Conservation (phyloP, 1,284 basidiomycete genomes). For the Ustilago crameri region DNA sequence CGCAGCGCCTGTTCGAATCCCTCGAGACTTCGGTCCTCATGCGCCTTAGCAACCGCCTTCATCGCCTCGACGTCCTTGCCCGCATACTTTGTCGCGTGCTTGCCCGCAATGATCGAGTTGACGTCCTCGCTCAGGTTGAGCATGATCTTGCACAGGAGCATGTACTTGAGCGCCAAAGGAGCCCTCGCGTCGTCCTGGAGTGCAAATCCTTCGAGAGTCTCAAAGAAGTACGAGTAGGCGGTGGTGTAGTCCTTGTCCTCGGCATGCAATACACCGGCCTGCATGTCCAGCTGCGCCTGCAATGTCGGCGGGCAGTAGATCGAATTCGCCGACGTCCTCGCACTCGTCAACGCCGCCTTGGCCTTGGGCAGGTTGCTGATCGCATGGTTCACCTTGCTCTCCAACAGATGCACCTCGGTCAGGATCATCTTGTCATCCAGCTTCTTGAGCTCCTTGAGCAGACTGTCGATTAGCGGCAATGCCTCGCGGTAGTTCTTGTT, state of each 20-base stretch:
- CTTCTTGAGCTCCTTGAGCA: conserved; percentile 89
- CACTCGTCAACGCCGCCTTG: conserved; percentile 92
- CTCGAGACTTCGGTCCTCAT: conserved; percentile 86
- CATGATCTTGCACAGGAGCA: conserved; percentile 98
- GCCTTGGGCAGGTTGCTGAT: conserved; percentile 91
- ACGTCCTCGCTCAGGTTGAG: conserved; percentile 93
- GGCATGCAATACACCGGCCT: conserved; percentile 89
- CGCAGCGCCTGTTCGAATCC: conserved; percentile 88
- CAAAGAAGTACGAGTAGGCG: conserved; percentile 96
- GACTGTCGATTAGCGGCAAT: conserved; percentile 81
- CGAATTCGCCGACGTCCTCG: conserved; percentile 92
- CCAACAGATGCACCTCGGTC: conserved; percentile 93
- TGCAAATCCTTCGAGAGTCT: conserved; percentile 91
- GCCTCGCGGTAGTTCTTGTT: conserved; percentile 82
- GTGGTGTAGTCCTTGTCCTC: conserved; percentile 99
- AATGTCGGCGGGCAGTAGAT: conserved; percentile 96
- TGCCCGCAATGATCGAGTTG: conserved; percentile 82
- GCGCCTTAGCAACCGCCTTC: conserved; percentile 92
- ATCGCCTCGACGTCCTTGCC: conserved; percentile 87
- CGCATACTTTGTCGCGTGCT: conserved; percentile 86
- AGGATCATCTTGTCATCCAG: conserved; percentile 98
- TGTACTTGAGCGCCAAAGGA: conserved; percentile 92
- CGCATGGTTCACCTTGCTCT: conserved; percentile 88
- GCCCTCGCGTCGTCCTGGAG: conserved; percentile 73
- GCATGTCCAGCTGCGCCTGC: conserved; percentile 91